Base-by-base conservation (phyloP, 2,329 filamentous ascomycete genomes). In the Clonostachys sp. region DNA sequence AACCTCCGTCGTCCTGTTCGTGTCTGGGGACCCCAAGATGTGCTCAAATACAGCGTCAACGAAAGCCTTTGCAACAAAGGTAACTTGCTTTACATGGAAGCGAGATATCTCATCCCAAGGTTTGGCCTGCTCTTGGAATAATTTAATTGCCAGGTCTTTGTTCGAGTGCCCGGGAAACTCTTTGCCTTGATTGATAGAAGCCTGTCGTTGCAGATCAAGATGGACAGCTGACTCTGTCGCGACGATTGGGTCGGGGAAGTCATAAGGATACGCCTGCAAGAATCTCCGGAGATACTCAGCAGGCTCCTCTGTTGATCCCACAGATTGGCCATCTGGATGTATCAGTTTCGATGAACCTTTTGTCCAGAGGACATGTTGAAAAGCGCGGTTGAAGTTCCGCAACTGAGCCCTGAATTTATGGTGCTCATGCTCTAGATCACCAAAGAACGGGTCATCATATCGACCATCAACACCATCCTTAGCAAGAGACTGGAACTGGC, bases 131-230 rank as follows among this genome's bases (percentile, higher is more conserved):
- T 57, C 55, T 24, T 62, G 61, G 52, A 76, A 75, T 2, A 75
- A 52, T 34, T 66, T 57, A 4, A 70, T 55, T 0, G 58, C 64
- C 5, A 74, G 56, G 0, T 64, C 58, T 13, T 56, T 56, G 38
- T 68, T 74, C 1, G 62, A 55, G 0, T 59, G 59, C 1, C 69
- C 69, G 0, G 70, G 67, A 17, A 73, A 66, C 42, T 72, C 68
- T 2, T 49, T 59, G 1, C 71, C 71, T 46, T 68, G 69, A 34
- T 72, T 71, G 1, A 48, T 51, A 0, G 63, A 60, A 2, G 65
- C 67, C 7, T 63, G 50, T 3, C 39, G 45, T 49, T 68, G 55
- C 0, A 74, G 53, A 9, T 68, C 53, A 0, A 30, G 16, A 1
- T 49, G 49, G 6, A 70, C 50, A 0, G 56, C 45, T 0, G 13